phyloP scores from a whole-genome alignment of 306 rosid species.

The Pueraria montana region DNA sequence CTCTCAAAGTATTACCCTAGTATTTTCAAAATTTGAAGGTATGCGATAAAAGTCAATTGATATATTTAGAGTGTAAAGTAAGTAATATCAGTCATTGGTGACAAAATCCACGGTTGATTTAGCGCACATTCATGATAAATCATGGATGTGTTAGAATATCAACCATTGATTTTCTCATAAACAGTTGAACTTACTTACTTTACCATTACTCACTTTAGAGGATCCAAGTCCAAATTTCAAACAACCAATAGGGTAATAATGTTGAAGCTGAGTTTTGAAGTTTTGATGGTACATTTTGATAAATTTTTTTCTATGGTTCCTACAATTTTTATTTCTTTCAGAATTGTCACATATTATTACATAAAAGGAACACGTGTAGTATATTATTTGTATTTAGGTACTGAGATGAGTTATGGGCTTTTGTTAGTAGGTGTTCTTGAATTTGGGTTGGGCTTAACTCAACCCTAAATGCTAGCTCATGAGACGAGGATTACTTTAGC shows the following conservation, averaged over 20 bases:
- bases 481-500: not conserved
- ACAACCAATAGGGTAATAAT: slow-evolving; percentile 21
- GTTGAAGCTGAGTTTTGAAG: slow-evolving; percentile 35
- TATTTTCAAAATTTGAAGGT: slow-evolving; percentile 35
- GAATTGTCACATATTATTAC: not conserved
- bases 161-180: not conserved
- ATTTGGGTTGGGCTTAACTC: not conserved
- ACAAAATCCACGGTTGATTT: not conserved
- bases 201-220: not conserved
- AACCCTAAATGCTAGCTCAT: not conserved
- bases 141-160: not conserved
- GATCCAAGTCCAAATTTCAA: not conserved
- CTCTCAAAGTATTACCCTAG: slow-evolving; percentile 1
- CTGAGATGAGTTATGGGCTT: slow-evolving; percentile 22
- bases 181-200: not conserved
- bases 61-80: not conserved
- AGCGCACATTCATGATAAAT: not conserved
- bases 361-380: slow-evolving; percentile 3
- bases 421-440: not conserved
- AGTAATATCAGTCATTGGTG: not conserved
- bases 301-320: not conserved
- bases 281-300: not conserved
- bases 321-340: not conserved
- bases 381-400: slow-evolving; percentile 37
- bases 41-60: slow-evolving; percentile 17